Conservation (phyloP, 2,329 filamentous ascomycete genomes). For the Aspergillus cejpii region DNA sequence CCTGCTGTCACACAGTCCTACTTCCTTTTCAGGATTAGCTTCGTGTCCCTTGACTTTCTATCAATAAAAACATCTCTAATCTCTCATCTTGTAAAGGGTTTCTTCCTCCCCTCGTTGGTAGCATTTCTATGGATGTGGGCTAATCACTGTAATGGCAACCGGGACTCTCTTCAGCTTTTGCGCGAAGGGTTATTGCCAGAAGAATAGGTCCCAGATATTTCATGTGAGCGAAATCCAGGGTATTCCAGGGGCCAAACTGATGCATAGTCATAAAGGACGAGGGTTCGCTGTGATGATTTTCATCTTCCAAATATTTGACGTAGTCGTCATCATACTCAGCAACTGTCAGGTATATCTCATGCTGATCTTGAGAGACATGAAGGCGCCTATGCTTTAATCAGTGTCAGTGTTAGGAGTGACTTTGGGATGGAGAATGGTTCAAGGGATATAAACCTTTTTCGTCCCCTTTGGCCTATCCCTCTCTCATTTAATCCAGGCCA, state of each 20-base stretch:
- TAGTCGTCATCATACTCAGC: conserved; percentile 7
- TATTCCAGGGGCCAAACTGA: conserved; percentile 12
- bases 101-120: no score
- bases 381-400: background rate
- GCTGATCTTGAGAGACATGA: conserved; percentile 4
- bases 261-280: conserved; percentile 10
- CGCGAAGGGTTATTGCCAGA: conserved; percentile 4
- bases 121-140: no score
- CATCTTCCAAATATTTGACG: conserved; percentile 1
- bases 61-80: no score
- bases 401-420: no score
- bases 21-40: background rate
- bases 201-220: conserved; percentile 5
- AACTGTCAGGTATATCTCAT: conserved; percentile 2
- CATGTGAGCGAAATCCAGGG: conserved; percentile 2
- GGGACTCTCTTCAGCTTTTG: conserved; percentile 2
- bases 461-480: background rate
- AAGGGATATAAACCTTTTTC: no score
- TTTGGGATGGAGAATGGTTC: no score
- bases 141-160: no score
- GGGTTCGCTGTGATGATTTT: background rate
- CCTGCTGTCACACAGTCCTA: no score
- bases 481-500: conserved; percentile 11
- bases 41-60: no score
- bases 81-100: no score